These are phyloP conservation scores for Ulvella scutata DNA, from an alignment of 139 green algal species.

Conservation along the genomic window DNA sequence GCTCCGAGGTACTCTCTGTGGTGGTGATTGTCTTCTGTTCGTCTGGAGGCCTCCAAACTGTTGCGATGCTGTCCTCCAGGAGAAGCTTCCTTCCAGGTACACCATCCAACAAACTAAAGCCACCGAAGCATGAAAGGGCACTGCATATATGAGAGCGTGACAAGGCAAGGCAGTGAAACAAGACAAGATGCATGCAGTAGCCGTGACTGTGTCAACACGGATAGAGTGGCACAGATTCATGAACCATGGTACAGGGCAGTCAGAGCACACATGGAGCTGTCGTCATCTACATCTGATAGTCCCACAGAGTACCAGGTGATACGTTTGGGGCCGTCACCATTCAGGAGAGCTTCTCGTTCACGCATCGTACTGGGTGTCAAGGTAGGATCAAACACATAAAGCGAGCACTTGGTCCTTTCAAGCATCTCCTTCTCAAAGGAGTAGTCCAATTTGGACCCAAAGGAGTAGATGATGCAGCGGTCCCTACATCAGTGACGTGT, in stretches of 20 bases:
- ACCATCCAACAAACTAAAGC: background rate
- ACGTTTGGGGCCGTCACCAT: background rate
- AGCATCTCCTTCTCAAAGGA: slow-evolving; percentile 11
- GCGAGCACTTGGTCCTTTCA: background rate
- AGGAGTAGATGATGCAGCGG: slow-evolving; percentile 14
- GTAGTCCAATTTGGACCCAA: slow-evolving; percentile 11
- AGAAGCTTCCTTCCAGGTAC: background rate
- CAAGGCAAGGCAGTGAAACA: too few relatives aligned
- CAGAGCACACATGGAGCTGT: background rate
- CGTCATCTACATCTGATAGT: background rate
- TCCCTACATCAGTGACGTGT: background rate
- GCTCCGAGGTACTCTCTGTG: too few relatives aligned
- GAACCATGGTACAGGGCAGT: too few relatives aligned
- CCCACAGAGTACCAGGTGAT: slow-evolving; percentile 5
- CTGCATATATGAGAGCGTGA: too few relatives aligned
- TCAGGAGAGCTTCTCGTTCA: background rate
- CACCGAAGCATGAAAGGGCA: background rate
- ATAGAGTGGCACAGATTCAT: too few relatives aligned
- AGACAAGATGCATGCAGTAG: too few relatives aligned
- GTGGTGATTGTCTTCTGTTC: too few relatives aligned
- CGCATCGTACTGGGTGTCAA: background rate
- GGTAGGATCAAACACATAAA: slow-evolving; percentile 15
- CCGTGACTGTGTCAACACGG: too few relatives aligned
- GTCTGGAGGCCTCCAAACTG: too few relatives aligned
- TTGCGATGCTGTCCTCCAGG: too few relatives aligned